A percentile compares a stretch with the other conserved stretches of the same genome.
Evolutionary conservation across 768 basidiomycete species (phyloP).

Genomic region (Candolleomyces eurysporus): DNA sequence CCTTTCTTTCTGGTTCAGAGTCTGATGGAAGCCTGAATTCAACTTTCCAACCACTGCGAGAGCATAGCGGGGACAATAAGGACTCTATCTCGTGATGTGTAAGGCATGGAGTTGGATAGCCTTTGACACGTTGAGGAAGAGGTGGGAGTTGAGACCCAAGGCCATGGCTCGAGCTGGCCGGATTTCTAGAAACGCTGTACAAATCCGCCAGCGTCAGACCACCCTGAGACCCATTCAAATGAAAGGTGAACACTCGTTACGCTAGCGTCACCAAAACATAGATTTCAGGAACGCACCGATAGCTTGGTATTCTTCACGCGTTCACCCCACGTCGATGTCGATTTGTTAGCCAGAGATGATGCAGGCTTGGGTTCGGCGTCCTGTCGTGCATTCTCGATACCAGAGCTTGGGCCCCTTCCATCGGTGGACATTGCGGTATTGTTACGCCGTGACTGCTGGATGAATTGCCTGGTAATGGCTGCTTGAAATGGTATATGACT

Average conservation of each 20-base stretch:
- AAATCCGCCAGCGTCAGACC: background rate
- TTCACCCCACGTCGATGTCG: background rate
- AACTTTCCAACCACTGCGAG: background rate
- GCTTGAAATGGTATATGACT: no score
- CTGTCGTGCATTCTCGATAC: no score
- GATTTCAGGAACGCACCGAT: background rate
- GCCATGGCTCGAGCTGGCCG: background rate
- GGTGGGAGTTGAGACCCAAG: background rate
- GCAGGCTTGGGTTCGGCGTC: no score
- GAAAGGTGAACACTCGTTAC: background rate
- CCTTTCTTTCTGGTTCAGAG: background rate
- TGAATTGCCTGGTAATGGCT: no score
- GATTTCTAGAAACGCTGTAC: background rate
- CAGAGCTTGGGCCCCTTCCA: no score
- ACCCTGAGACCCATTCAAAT: background rate
- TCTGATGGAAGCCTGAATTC: background rate
- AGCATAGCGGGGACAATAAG: background rate
- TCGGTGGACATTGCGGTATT: no score
- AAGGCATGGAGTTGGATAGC: conserved; percentile 7
- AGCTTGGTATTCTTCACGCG: background rate
- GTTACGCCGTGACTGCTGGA: no score
- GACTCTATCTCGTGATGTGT: background rate
- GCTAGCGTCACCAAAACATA: background rate
- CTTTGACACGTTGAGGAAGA: conserved; percentile 5
- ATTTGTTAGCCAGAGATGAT: background rate